Percentiles rank a stretch among this genome's conserved stretches.
These are phyloP conservation scores for Scopulariopsis brevicaulis DNA, from an alignment of 2,329 filamentous ascomycete species.

Conservation along the genomic window DNA sequence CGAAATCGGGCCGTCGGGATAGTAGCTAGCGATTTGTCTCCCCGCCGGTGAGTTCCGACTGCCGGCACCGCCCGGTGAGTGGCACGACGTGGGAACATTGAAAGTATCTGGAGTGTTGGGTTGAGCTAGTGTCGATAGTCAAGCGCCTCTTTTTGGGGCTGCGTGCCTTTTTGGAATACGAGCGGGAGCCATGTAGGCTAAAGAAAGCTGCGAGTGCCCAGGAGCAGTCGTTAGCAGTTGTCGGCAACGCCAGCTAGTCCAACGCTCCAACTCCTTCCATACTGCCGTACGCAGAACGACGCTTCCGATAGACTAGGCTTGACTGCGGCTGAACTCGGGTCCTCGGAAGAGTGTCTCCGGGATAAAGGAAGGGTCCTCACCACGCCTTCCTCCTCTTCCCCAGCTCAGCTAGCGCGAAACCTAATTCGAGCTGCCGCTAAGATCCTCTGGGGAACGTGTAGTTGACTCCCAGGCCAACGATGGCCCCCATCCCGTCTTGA, in stretches of 20 bases:
- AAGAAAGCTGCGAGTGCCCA: too few species aligned
- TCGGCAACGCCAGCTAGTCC: too few species aligned
- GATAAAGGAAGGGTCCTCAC: too few species aligned
- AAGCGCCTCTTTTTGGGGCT: background rate
- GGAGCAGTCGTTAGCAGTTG: too few species aligned
- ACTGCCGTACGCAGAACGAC: too few species aligned
- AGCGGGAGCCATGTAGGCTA: too few species aligned
- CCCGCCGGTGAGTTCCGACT: background rate
- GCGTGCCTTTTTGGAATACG: too few species aligned
- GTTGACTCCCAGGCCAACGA: background rate
- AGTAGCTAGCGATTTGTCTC: background rate
- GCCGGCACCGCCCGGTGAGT: background rate
- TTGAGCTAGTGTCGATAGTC: background rate
- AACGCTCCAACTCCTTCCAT: too few species aligned
- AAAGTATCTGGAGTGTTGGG: background rate
- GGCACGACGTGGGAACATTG: background rate
- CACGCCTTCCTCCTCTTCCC: too few species aligned
- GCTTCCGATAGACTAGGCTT: too few species aligned
- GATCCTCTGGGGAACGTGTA: background rate
- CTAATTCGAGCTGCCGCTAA: background rate
- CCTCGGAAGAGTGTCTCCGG: too few species aligned
- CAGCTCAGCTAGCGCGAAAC: background rate
- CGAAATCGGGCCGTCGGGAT: background rate
- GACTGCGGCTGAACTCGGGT: too few species aligned
- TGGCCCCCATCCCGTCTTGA: background rate